Conservation (phyloP, 257 asterid species). For the Primulina huaijiensis region DNA sequence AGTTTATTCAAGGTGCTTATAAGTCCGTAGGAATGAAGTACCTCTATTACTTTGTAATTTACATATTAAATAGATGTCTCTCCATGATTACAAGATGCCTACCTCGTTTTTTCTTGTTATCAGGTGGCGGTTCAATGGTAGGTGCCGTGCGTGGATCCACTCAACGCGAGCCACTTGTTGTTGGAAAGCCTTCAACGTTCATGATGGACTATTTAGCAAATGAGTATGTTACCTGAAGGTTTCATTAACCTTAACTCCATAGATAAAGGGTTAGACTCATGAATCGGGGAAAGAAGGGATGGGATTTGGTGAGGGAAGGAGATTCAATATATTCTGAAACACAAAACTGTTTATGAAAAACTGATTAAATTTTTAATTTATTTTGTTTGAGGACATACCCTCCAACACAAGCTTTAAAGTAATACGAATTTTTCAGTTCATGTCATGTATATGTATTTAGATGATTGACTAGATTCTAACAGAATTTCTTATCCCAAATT, state of each 20-base stretch:
- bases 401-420: background rate
- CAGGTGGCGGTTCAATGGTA: conserved; percentile 97
- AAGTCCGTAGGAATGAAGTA: background rate
- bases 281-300: background rate
- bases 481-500: conserved; percentile 17
- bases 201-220: conserved; percentile 95
- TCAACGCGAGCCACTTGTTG: conserved; percentile 82
- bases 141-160: conserved; percentile 89
- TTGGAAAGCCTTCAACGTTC: conserved; percentile 96
- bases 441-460: background rate
- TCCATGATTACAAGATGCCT: conserved; percentile 16
- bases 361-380: background rate
- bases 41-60: background rate
- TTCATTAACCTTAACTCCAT: background rate
- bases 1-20: background rate
- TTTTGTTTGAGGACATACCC: background rate
- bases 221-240: conserved; percentile 45
- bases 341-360: background rate
- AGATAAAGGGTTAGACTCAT: background rate
- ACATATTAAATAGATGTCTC: background rate
- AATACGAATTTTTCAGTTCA: background rate
- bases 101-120: conserved; percentile 22
- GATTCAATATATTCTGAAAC: background rate
- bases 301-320: background rate
- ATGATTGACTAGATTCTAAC: background rate